Percentiles rank a stretch among this genome's conserved stretches.
These are phyloP conservation scores for Nicotiana rustica DNA, from an alignment of 305 asterid species.

Conservation along the genomic window DNA sequence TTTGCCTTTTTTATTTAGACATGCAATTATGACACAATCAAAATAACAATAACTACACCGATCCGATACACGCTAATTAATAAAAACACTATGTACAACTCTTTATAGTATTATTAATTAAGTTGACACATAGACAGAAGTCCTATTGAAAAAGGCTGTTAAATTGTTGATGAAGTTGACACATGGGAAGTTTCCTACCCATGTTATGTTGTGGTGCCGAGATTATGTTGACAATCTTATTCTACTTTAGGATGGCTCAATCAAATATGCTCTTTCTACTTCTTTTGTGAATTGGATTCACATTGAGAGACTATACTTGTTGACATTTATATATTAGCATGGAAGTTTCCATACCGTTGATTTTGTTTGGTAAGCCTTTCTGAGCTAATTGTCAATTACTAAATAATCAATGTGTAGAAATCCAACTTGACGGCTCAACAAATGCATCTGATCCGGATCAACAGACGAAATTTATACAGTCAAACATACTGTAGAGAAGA, in stretches of 20 bases:
- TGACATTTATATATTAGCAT: not conserved
- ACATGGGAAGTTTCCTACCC: not conserved
- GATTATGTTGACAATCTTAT: slow-evolving; percentile 15
- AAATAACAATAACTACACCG: too few relatives aligned
- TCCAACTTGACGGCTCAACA: slow-evolving; percentile 18
- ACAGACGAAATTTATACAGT: not conserved
- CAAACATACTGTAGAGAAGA: not conserved
- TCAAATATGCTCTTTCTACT: not conserved
- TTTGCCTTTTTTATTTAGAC: too few relatives aligned
- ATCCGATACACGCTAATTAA: too few relatives aligned
- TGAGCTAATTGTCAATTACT: slow-evolving; percentile 4
- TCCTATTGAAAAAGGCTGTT: too few relatives aligned
- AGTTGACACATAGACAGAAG: too few relatives aligned
- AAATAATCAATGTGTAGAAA: not conserved
- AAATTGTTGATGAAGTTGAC: too few relatives aligned
- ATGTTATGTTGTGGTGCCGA: not conserved
- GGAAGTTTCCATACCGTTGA: not conserved
- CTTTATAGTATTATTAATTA: too few relatives aligned
- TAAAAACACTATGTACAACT: too few relatives aligned
- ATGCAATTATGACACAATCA: too few relatives aligned
- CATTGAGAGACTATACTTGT: slow-evolving; percentile 3
- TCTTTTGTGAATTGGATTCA: not conserved
- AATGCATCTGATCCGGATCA: slow-evolving; percentile 9
- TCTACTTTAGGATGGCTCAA: not conserved
- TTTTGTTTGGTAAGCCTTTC: not conserved